Evolutionary conservation across 2,329 filamentous ascomycete genomes (phyloP).

Genomic region (Pseudophaeomoniella oleicola): DNA sequence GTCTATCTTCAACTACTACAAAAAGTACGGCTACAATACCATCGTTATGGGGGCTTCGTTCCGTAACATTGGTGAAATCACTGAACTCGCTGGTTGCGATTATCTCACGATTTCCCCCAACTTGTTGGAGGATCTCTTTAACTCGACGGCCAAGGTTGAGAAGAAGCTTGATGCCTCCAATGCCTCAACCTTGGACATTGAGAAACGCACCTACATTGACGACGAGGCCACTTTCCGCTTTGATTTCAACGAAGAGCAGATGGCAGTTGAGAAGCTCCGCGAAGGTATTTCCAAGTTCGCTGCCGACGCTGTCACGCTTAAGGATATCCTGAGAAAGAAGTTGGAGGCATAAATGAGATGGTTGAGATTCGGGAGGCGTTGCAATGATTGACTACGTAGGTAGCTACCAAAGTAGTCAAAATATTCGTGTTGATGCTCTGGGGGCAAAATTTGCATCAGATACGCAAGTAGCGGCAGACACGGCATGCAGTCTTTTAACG

Average conservation of each 20-base stretch:
- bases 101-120: conserved; percentile 96
- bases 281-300: conserved; percentile 99
- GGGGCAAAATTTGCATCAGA: too few species aligned
- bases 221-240: conserved; percentile 89
- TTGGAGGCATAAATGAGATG: too few species aligned
- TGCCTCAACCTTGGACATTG: conserved; percentile 56
- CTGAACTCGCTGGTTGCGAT: conserved; percentile 93
- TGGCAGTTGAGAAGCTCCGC: conserved; percentile 97
- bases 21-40: conserved; percentile 98
- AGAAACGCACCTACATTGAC: conserved; percentile 83
- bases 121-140: conserved; percentile 86
- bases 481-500: too few species aligned
- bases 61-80: conserved; percentile 92
- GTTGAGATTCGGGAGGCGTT: too few species aligned
- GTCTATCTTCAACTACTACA: conserved; percentile 99
- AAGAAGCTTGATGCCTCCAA: conserved; percentile 73
- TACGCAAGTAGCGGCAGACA: too few species aligned
- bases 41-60: conserved; percentile 99
- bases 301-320: conserved; percentile 85
- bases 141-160: conserved; percentile 66
- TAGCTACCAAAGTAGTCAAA: too few species aligned
- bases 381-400: too few species aligned
- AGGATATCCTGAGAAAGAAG: conserved; percentile 84
- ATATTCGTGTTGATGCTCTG: too few species aligned
- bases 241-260: conserved; percentile 99